phyloP scores from a whole-genome alignment of 176 grass and related monocot genomes.

The Tillandsia leiboldiana region DNA sequence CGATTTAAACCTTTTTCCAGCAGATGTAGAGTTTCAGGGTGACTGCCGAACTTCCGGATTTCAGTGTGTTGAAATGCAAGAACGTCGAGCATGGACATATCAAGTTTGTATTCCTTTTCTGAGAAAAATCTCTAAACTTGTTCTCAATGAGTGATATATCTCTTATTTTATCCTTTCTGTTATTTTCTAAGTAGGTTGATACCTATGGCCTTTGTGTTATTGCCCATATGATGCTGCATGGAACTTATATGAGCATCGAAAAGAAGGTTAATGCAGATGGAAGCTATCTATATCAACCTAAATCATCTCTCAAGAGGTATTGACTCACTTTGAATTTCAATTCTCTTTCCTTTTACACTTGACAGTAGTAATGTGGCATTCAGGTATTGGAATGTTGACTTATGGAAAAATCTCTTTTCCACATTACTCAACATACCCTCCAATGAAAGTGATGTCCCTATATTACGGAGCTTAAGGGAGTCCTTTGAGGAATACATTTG shows the following conservation, averaged over 20 bases:
- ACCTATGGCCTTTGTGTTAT: conserved; percentile 70
- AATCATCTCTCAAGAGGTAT: conserved; percentile 62
- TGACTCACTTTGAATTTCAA: background rate
- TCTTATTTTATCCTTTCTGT: background rate
- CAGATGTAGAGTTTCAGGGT: conserved; percentile 37
- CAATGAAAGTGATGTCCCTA: conserved; percentile 43
- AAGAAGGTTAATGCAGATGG: conserved; percentile 43
- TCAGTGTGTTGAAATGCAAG: conserved; percentile 77
- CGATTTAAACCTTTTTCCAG: conserved; percentile 59
- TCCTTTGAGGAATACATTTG: conserved; percentile 59
- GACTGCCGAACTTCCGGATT: conserved; percentile 77
- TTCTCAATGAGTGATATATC: background rate
- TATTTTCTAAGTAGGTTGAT: conserved; percentile 36
- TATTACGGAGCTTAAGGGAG: conserved; percentile 43
- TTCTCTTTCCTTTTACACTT: background rate
- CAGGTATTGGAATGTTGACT: conserved; percentile 77
- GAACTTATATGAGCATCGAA: conserved; percentile 44
- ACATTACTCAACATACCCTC: conserved; percentile 58
- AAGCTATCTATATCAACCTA: conserved; percentile 47
- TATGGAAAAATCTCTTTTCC: conserved; percentile 64
- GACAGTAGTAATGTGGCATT: background rate
- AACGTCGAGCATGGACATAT: conserved; percentile 58
- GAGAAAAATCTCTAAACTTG: background rate
- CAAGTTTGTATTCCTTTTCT: conserved; percentile 31
- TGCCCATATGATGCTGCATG: conserved; percentile 90